phyloP scores from a whole-genome alignment of 352 stramenopile species.

The Blastocystis hominis region DNA sequence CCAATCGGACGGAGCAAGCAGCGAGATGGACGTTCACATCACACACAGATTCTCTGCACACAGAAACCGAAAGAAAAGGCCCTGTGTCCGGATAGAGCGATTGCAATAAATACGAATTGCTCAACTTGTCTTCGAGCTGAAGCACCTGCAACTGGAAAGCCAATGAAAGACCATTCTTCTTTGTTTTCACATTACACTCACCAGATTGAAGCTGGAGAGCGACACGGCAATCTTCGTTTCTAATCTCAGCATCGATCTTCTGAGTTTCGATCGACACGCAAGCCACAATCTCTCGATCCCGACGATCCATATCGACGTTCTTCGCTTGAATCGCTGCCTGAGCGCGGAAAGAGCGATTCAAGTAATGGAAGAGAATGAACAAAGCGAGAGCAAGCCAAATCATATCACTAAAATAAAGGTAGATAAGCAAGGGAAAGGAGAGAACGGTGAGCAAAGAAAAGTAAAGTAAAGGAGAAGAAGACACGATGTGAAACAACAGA shows the following conservation, averaged over 20 bases:
- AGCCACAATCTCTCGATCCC: background rate
- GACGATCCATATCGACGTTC: background rate
- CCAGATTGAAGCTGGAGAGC: too few relatives aligned
- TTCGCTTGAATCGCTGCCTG: background rate
- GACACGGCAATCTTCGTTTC: too few relatives aligned
- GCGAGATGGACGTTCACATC: background rate
- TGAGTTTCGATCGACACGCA: background rate
- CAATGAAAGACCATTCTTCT: too few relatives aligned
- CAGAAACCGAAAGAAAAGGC: background rate
- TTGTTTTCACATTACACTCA: too few relatives aligned
- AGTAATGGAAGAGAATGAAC: background rate
- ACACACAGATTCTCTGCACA: background rate
- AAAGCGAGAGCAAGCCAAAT: background rate
- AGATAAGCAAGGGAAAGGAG: background rate
- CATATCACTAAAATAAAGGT: background rate
- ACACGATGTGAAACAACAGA: background rate
- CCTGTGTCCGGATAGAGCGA: background rate
- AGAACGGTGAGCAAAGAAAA: background rate
- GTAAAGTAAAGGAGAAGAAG: background rate
- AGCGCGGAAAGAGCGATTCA: background rate
- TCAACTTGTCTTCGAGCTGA: background rate
- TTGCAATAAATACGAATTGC: background rate
- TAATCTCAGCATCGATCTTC: background rate
- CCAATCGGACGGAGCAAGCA: background rate
- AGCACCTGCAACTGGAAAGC: too few relatives aligned